Evolutionary conservation across 345 rosid species (phyloP).

Genomic region (Eucalyptus sideroxylon): DNA sequence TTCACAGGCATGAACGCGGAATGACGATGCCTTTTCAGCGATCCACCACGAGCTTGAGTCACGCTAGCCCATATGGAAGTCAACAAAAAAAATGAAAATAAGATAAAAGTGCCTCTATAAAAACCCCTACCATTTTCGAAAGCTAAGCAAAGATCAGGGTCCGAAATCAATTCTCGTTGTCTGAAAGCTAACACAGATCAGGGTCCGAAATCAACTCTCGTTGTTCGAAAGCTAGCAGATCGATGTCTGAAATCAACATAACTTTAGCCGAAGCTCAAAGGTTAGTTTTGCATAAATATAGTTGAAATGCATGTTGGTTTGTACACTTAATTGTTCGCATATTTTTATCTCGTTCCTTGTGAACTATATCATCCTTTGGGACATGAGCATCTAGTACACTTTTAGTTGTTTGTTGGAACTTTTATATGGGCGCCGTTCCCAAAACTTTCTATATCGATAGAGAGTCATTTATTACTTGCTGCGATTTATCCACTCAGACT

Average conservation of each 20-base stretch:
- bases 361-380: not conserved
- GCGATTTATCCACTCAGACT: not conserved
- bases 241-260: not conserved
- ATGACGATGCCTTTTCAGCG: not conserved
- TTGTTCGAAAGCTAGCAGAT: not conserved
- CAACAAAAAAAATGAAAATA: not conserved
- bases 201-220: not conserved
- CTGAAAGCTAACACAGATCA: not conserved
- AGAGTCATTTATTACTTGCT: not conserved
- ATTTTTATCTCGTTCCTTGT: not conserved
- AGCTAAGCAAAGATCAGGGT: not conserved
- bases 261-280: not conserved
- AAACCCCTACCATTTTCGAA: not conserved
- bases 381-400: not conserved
- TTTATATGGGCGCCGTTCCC: not conserved
- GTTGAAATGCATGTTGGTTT: not conserved
- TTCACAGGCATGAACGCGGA: not conserved
- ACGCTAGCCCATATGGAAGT: not conserved
- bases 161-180: not conserved
- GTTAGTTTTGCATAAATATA: not conserved
- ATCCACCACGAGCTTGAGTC: not conserved
- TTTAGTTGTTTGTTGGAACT: not conserved
- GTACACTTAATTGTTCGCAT: not conserved
- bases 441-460: not conserved
- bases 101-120: not conserved